Evolutionary conservation across 768 basidiomycete species (phyloP).

Genomic region (Phylloporus sp.): DNA sequence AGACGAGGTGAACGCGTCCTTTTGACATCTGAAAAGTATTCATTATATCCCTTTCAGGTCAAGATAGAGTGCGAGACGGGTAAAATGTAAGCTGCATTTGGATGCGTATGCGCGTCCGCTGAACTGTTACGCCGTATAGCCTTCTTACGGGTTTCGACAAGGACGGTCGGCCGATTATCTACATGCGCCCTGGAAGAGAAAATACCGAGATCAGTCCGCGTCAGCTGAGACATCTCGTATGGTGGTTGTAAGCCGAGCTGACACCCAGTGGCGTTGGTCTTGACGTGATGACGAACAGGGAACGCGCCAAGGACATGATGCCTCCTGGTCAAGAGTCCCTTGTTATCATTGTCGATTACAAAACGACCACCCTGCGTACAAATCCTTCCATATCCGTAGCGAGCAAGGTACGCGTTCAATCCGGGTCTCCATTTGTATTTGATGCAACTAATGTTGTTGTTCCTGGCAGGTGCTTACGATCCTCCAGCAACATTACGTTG

Average conservation of each 20-base stretch:
- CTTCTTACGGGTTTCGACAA: conserved; percentile 81
- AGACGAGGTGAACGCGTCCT: conserved; percentile 46
- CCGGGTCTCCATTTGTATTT: background rate
- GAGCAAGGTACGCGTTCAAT: conserved; percentile 48
- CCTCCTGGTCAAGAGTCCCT: conserved; percentile 79
- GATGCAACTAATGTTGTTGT: background rate
- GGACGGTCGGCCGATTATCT: conserved; percentile 82
- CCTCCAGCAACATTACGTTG: conserved; percentile 84
- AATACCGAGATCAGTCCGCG: conserved; percentile 75
- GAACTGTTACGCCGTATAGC: conserved; percentile 33
- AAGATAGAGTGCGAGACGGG: conserved; percentile 78
- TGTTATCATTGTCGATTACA: conserved; percentile 83
- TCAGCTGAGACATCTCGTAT: conserved; percentile 81
- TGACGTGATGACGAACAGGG: conserved; percentile 40
- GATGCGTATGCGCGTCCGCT: background rate
- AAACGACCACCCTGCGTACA: conserved; percentile 71
- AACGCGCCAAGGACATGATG: conserved; percentile 87
- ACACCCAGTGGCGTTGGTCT: background rate
- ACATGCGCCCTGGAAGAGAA: conserved; percentile 84
- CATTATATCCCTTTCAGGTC: conserved; percentile 34
- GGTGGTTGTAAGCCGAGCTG: conserved; percentile 61
- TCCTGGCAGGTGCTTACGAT: conserved; percentile 59
- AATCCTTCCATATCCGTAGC: conserved; percentile 82
- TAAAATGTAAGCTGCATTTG: conserved; percentile 61
- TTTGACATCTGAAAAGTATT: background rate